These are phyloP conservation scores for Penicillium sp. DNA, from an alignment of 2,329 filamentous ascomycete species.

Conservation along the genomic window DNA sequence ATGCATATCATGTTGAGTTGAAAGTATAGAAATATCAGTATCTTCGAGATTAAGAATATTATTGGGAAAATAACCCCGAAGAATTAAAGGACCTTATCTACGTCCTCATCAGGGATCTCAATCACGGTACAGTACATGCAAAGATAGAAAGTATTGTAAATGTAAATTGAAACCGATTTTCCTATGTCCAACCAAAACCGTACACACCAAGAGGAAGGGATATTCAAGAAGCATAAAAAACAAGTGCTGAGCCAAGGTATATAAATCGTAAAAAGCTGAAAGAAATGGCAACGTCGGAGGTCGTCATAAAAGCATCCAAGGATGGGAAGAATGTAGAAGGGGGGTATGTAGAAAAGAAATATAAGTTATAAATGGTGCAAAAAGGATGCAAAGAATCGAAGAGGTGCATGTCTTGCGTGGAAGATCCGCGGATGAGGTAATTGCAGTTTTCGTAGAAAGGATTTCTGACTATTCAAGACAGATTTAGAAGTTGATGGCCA, in stretches of 20 bases:
- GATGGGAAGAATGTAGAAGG: slow-evolving; percentile 15
- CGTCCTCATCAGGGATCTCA: not conserved
- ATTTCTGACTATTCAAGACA: not conserved
- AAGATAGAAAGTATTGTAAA: not conserved
- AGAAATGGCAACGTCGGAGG: slow-evolving; percentile 23
- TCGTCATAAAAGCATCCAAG: slow-evolving; percentile 21
- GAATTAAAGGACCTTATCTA: not conserved
- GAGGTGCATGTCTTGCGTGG: slow-evolving; percentile 6
- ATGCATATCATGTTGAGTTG: not conserved
- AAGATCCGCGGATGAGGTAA: slow-evolving; percentile 1
- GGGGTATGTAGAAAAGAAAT: slow-evolving; percentile 21
- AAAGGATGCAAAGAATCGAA: slow-evolving; percentile 11
- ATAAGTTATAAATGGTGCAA: slow-evolving; percentile 5
- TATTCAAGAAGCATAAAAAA: slow-evolving; percentile 18
- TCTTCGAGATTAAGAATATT: not conserved
- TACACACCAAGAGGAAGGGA: slow-evolving; percentile 16
- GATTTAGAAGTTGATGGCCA: slow-evolving; percentile 27
- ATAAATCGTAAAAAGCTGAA: slow-evolving; percentile 22
- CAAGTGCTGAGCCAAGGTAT: slow-evolving; percentile 18
- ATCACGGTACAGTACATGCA: slow-evolving; percentile 12
- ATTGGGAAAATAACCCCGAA: not conserved
- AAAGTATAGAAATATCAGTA: not conserved
- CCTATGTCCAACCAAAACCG: slow-evolving; percentile 18
- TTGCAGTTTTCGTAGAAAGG: slow-evolving; percentile 5
- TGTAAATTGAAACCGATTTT: slow-evolving; percentile 10